Evolutionary conservation across 306 rosid species (phyloP).

Genomic region (Trifolium subterraneum): DNA sequence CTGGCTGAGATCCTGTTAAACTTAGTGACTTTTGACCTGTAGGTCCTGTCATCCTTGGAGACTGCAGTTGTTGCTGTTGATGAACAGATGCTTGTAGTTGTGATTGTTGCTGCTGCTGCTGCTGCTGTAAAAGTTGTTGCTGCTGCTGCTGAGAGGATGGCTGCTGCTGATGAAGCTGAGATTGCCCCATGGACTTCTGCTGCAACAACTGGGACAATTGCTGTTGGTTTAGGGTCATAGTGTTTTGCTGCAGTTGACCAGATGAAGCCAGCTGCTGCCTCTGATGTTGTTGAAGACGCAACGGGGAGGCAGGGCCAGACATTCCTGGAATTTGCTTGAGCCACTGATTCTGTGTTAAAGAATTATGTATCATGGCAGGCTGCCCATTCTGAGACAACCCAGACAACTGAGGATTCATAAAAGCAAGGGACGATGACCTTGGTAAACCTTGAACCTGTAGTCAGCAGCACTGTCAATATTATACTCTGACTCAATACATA

Average conservation of each 20-base stretch:
- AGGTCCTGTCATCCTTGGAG: slow-evolving; percentile 85
- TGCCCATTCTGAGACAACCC: slow-evolving; percentile 93
- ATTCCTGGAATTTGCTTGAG: slow-evolving; percentile 81
- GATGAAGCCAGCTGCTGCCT: slow-evolving; percentile 87
- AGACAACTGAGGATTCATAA: slow-evolving; percentile 78
- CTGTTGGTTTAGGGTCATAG: slow-evolving; percentile 64
- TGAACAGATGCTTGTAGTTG: slow-evolving; percentile 70
- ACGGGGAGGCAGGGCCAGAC: slow-evolving; percentile 71
- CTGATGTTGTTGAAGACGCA: slow-evolving; percentile 74
- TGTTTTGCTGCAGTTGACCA: slow-evolving; percentile 66
- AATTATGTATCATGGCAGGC: slow-evolving; percentile 66
- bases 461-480: slow-evolving; percentile 38
- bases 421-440: slow-evolving; percentile 79
- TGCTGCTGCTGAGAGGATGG: slow-evolving; percentile 51
- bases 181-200: slow-evolving; percentile 73
- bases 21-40: slow-evolving; percentile 92
- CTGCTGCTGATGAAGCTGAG: slow-evolving; percentile 67
- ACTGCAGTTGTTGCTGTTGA: slow-evolving; percentile 89
- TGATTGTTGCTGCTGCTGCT: slow-evolving; percentile 62
- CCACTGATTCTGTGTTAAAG: slow-evolving; percentile 87
- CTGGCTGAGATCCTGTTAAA: slow-evolving; percentile 97
- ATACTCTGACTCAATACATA: slow-evolving; percentile 5
- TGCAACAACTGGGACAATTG: slow-evolving; percentile 87
- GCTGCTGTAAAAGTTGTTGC: slow-evolving; percentile 64
- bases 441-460: slow-evolving; percentile 79